phyloP scores from a whole-genome alignment of 768 basidiomycete genomes.

The Phaeolepiota aurea region DNA sequence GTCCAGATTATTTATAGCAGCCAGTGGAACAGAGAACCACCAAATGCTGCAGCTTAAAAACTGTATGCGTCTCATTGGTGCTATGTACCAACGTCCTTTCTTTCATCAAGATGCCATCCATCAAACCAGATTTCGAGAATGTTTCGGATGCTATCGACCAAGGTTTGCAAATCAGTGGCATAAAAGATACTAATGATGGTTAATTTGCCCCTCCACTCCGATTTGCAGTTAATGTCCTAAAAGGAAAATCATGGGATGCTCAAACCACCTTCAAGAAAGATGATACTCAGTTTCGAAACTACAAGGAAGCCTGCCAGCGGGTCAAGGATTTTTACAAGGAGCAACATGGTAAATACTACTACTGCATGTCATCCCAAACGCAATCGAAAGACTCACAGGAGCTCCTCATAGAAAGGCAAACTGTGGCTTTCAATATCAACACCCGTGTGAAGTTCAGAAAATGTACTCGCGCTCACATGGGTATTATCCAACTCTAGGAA shows the following conservation, averaged over 20 bases:
- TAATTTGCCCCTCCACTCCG: neutral
- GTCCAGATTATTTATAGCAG: too few relatives aligned
- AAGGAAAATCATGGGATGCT: slow-evolving; percentile 38
- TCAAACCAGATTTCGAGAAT: slow-evolving; percentile 8
- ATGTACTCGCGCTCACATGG: slow-evolving; percentile 53
- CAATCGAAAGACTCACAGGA: neutral
- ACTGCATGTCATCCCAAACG: neutral
- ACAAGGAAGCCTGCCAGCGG: slow-evolving; percentile 53
- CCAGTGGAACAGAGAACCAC: too few relatives aligned
- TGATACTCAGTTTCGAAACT: slow-evolving; percentile 49
- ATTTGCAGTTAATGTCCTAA: slow-evolving; percentile 46
- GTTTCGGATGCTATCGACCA: slow-evolving; percentile 17
- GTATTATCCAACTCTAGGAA: slow-evolving; percentile 16
- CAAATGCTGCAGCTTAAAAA: too few relatives aligned
- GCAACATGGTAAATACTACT: slow-evolving; percentile 39
- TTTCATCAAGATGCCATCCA: neutral
- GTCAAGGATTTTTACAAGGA: slow-evolving; percentile 60
- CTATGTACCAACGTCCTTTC: too few relatives aligned
- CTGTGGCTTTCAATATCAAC: slow-evolving; percentile 65
- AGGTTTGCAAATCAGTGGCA: slow-evolving; percentile 8
- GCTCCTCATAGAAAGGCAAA: slow-evolving; percentile 57
- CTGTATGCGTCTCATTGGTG: too few relatives aligned
- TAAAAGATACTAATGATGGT: neutral
- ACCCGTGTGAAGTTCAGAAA: slow-evolving; percentile 59
- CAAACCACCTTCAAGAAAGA: slow-evolving; percentile 43